A percentile compares a stretch with the other conserved stretches of the same genome.
Evolutionary conservation across 2,329 filamentous ascomycete genomes (phyloP).

Genomic region (Mycocentrospora acerina): DNA sequence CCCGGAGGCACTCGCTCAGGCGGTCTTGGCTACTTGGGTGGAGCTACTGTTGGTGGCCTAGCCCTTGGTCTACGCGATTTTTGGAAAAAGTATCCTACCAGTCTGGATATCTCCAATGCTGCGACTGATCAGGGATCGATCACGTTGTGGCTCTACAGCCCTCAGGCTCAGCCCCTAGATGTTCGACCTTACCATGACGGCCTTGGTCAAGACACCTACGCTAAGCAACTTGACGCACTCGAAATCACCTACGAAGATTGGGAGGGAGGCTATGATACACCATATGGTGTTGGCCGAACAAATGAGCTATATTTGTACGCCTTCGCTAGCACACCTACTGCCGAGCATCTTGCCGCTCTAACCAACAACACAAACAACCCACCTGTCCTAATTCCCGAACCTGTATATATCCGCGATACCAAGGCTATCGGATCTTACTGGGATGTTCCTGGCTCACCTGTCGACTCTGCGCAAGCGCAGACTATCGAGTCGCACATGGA

Average conservation of each 20-base stretch:
- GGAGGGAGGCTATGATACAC: constrained; percentile 57
- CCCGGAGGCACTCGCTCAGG: constrained; percentile 58
- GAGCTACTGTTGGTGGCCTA: constrained; percentile 59
- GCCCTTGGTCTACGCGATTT: constrained; percentile 62
- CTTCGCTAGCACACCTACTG: constrained; percentile 56
- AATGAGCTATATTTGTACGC: constrained; percentile 59
- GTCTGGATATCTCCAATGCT: constrained; percentile 57
- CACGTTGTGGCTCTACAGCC: constrained; percentile 63
- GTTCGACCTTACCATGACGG: constrained; percentile 61
- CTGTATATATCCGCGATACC: constrained; percentile 54
- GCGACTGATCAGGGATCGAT: constrained; percentile 53
- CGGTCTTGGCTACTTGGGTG: constrained; percentile 61
- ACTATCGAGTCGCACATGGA: constrained; percentile 56
- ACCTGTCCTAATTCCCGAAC: constrained; percentile 53
- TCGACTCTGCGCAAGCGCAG: constrained; percentile 25
- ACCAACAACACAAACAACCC: constrained; percentile 54
- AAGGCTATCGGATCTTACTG: constrained; percentile 59
- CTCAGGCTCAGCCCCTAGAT: constrained; percentile 57
- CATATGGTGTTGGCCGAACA: constrained; percentile 60
- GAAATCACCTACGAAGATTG: constrained; percentile 67
- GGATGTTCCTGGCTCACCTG: constrained; percentile 45
- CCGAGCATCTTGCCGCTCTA: constrained; percentile 49
- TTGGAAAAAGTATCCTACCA: constrained; percentile 64
- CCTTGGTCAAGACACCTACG: constrained; percentile 57
- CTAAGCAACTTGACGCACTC: constrained; percentile 60